A percentile compares a stretch with the other conserved stretches of the same genome.
Evolutionary conservation across 2,329 filamentous ascomycete genomes (phyloP).

Genomic region (Neonectria ditissima): DNA sequence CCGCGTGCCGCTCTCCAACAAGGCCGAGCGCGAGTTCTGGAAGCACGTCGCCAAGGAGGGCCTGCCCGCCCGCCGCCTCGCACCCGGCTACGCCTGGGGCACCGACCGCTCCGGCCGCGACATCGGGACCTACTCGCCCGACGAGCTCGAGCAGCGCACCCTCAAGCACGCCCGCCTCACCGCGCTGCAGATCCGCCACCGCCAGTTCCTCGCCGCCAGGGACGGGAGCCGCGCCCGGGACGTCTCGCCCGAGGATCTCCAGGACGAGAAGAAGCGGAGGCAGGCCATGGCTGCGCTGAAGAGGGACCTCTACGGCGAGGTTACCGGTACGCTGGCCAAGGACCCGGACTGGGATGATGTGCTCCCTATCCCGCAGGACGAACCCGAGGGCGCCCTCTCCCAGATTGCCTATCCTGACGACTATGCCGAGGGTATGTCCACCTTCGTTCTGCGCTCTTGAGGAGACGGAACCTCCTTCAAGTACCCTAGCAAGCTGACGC

Average conservation of each 20-base stretch:
- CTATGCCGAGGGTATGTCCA: constrained; percentile 78
- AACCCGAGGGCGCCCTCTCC: constrained; percentile 87
- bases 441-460: constrained; percentile 20
- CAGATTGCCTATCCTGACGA: constrained; percentile 90
- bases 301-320: constrained; percentile 65
- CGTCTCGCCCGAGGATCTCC: constrained; percentile 54
- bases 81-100: constrained; percentile 60
- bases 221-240: constrained; percentile 41
- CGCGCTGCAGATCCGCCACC: constrained; percentile 57
- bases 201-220: constrained; percentile 57
- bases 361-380: constrained; percentile 83
- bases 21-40: constrained; percentile 69
- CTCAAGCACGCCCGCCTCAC: constrained; percentile 58
- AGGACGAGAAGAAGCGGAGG: constrained; percentile 60
- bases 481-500: constrained; percentile 36
- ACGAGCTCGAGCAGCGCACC: constrained; percentile 58
- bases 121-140: constrained; percentile 60
- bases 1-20: constrained; percentile 54
- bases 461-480: constrained; percentile 14
- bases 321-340: constrained; percentile 59
- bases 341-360: constrained; percentile 88
- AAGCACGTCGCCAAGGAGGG: constrained; percentile 65
- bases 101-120: constrained; percentile 62
- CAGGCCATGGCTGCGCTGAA: constrained; percentile 63
- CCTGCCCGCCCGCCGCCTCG: constrained; percentile 61